Conservation (phyloP, 495 filamentous ascomycete species). For the Hypoxylon crocopeplum region DNA sequence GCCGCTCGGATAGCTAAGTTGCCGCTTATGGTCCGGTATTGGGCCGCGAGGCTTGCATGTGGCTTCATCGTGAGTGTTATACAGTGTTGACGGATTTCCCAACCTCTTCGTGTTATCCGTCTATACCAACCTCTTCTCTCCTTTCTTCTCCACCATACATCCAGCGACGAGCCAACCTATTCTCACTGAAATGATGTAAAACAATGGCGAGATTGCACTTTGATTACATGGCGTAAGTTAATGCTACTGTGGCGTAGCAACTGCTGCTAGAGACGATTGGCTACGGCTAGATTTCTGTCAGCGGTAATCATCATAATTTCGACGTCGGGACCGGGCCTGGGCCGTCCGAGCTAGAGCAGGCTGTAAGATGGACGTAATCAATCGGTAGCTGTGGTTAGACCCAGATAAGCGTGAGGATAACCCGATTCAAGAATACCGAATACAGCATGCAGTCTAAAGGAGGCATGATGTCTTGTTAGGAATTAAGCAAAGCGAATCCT, state of each 20-base stretch:
- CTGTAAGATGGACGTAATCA: constrained; percentile 6
- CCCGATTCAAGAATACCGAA: constrained; percentile 3
- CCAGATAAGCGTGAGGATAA: constrained; percentile 17
- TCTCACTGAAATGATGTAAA: no score
- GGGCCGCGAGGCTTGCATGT: no score
- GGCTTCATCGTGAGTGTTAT: neutral
- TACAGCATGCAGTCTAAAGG: constrained; percentile 30
- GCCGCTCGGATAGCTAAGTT: neutral
- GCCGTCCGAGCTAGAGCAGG: constrained; percentile 8
- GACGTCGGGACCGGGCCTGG: neutral
- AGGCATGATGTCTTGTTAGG: constrained; percentile 22
- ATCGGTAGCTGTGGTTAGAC: constrained; percentile 5
- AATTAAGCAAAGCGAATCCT: constrained; percentile 12
- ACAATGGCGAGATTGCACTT: no score
- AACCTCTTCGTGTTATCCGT: constrained; percentile 18
- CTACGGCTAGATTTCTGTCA: no score
- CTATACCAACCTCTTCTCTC: constrained; percentile 27
- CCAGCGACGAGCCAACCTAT: no score
- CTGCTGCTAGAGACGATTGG: no score
- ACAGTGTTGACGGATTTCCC: constrained; percentile 2
- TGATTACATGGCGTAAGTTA: no score
- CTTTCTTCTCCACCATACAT: no score
- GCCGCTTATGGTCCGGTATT: neutral
- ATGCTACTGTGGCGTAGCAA: no score
- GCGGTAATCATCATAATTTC: no score